A percentile compares a stretch with the other conserved stretches of the same genome.
Conservation (phyloP, 176 grass and related monocot genomes). For the Otatea glauca region DNA sequence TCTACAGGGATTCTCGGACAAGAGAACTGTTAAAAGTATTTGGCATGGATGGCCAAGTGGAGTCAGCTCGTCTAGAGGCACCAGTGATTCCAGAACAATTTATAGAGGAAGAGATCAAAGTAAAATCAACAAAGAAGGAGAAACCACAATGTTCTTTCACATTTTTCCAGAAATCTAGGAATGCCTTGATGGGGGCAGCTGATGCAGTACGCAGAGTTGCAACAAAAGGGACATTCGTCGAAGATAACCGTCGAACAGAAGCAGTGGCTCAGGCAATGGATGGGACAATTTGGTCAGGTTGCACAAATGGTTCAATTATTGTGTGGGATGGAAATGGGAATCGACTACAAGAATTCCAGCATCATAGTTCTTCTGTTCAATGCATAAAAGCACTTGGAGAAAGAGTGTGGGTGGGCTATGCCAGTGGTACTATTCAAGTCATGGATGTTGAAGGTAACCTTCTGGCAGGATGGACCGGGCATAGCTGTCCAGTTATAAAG, state of each 20-base stretch:
- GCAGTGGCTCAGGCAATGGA: slow-evolving; percentile 67
- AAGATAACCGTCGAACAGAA: slow-evolving; percentile 78
- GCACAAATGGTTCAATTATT: slow-evolving; percentile 85
- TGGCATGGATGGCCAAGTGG: slow-evolving; percentile 77
- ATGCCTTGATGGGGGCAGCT: slow-evolving; percentile 84
- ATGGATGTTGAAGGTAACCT: slow-evolving; percentile 78
- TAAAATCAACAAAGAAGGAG: slow-evolving; percentile 80
- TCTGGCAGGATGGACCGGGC: slow-evolving; percentile 80
- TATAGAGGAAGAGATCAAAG: slow-evolving; percentile 89
- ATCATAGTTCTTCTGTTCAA: slow-evolving; percentile 81
- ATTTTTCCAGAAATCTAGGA: slow-evolving; percentile 89
- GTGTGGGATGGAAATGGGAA: slow-evolving; percentile 83
- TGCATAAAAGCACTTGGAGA: slow-evolving; percentile 74
- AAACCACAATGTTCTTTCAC: slow-evolving; percentile 68
- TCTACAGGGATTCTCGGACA: slow-evolving; percentile 81
- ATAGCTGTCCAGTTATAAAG: slow-evolving; percentile 80
- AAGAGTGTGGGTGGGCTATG: slow-evolving; percentile 87
- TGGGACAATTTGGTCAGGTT: slow-evolving; percentile 91
- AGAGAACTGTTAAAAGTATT: slow-evolving; percentile 90
- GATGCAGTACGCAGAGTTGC: slow-evolving; percentile 84
- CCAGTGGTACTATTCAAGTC: slow-evolving; percentile 78
- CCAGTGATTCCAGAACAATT: slow-evolving; percentile 66
- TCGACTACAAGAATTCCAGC: slow-evolving; percentile 66
- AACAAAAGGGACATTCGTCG: slow-evolving; percentile 75
- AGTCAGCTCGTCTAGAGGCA: slow-evolving; percentile 58